Evolutionary conservation across 1,284 basidiomycete genomes (phyloP).

Genomic region (Serendipita sp.): DNA sequence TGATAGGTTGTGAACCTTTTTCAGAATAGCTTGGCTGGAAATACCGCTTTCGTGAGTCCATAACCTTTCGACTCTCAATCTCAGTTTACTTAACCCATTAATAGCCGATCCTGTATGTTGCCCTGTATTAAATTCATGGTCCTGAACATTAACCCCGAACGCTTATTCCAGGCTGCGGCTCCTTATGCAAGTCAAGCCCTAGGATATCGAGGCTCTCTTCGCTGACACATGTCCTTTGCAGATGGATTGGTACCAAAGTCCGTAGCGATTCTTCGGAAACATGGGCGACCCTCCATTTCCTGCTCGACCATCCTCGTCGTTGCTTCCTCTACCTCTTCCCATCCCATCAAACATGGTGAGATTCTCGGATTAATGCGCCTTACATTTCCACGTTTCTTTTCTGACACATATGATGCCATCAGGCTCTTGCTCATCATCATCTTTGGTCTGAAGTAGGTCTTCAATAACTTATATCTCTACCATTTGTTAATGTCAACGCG

Average conservation of each 20-base stretch:
- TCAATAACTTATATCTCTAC: neutral
- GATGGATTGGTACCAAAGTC: constrained; percentile 60
- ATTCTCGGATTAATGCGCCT: constrained; percentile 23
- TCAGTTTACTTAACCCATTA: neutral
- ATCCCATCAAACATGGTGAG: constrained; percentile 82
- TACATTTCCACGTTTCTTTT: constrained; percentile 19
- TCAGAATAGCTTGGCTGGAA: constrained; percentile 62
- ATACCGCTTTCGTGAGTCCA: constrained; percentile 70
- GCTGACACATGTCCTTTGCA: constrained; percentile 25
- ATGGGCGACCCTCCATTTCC: constrained; percentile 76
- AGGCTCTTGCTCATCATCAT: constrained; percentile 31
- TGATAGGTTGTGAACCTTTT: neutral
- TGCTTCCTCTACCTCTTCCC: constrained; percentile 95
- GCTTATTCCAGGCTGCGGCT: constrained; percentile 26
- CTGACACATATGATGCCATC: constrained; percentile 25
- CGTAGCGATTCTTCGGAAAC: constrained; percentile 45
- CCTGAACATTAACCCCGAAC: no score
- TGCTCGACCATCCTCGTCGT: constrained; percentile 91
- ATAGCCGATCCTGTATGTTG: constrained; percentile 58
- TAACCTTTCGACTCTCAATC: neutral
- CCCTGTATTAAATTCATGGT: constrained; percentile 14
- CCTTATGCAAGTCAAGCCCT: constrained; percentile 24
- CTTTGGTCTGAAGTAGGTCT: constrained; percentile 6
- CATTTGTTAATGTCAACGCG: neutral
- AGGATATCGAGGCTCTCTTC: constrained; percentile 13